Evolutionary conservation across 192 early-diverging fungal species (phyloP).

Genomic region (Jimgerdemannia lactiflua): DNA sequence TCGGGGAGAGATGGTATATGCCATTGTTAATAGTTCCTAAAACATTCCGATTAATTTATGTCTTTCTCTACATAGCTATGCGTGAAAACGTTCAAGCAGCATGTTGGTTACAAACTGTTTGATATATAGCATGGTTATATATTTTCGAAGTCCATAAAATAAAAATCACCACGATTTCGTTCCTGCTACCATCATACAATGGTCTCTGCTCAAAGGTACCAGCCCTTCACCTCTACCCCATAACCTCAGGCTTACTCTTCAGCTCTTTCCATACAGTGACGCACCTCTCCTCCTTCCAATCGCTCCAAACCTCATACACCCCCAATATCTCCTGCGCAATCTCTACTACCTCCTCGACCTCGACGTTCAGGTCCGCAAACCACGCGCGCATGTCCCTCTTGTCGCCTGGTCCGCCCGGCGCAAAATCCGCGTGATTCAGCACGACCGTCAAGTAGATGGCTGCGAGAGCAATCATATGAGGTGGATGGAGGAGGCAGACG

Average conservation of each 20-base stretch:
- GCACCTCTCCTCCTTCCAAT: conserved; percentile 58
- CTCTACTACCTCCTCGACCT: conserved; percentile 70
- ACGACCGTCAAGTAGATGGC: conserved; percentile 71
- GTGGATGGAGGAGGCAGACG: conserved; percentile 79
- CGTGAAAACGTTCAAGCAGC: no score
- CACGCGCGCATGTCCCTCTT: conserved; percentile 68
- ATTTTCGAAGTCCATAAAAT: no score
- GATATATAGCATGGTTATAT: no score
- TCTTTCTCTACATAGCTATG: no score
- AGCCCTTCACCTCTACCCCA: background rate
- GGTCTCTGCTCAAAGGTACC: background rate
- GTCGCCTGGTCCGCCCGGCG: conserved; percentile 33
- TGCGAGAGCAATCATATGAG: conserved; percentile 84
- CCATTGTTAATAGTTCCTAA: no score
- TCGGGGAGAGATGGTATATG: no score
- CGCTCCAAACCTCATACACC: conserved; percentile 67
- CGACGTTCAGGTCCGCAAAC: conserved; percentile 82
- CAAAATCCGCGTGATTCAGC: conserved; percentile 43
- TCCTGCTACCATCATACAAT: background rate
- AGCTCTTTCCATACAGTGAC: conserved; percentile 41
- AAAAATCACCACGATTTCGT: no score
- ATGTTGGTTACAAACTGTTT: no score
- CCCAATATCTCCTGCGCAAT: conserved; percentile 75
- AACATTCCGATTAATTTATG: no score
- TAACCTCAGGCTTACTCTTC: conserved; percentile 17